Evolutionary conservation across 2,329 filamentous ascomycete genomes (phyloP).

Genomic region (Fusarium sp.): DNA sequence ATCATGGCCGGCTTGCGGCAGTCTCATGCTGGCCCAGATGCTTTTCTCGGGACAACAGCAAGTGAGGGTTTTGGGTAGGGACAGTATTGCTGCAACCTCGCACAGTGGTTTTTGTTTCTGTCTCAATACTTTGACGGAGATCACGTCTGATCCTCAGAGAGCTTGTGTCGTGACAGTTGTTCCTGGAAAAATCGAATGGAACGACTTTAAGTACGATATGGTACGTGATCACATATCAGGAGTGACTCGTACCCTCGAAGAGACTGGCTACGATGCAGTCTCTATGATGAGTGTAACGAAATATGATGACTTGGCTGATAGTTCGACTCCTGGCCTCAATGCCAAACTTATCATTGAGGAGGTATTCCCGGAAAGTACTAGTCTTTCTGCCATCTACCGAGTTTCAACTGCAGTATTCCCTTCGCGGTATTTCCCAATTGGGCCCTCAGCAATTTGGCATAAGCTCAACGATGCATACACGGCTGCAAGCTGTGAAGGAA

Average conservation of each 20-base stretch:
- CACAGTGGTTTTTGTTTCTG: fast-evolving
- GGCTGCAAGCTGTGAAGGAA: neutral
- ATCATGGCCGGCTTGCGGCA: no score
- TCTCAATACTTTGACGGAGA: neutral
- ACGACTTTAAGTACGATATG: fast-evolving
- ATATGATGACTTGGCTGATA: fast-evolving
- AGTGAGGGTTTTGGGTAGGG: fast-evolving
- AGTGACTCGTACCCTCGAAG: no score
- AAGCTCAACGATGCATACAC: fast-evolving
- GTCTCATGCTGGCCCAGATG: fast-evolving
- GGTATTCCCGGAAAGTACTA: fast-evolving
- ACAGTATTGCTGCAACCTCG: fast-evolving
- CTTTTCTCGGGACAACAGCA: fast-evolving
- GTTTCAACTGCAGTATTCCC: fast-evolving
- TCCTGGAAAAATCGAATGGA: neutral
- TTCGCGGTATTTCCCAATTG: fast-evolving
- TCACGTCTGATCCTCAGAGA: neutral
- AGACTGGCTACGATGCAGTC: fast-evolving
- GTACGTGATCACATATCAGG: neutral
- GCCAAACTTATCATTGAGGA: neutral
- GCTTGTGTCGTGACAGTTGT: neutral
- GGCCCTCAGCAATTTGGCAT: fast-evolving
- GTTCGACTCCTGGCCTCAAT: fast-evolving
- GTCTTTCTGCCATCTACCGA: neutral
- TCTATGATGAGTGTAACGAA: fast-evolving